phyloP scores from a whole-genome alignment of 768 basidiomycete genomes.

The Grammothele lineata region DNA sequence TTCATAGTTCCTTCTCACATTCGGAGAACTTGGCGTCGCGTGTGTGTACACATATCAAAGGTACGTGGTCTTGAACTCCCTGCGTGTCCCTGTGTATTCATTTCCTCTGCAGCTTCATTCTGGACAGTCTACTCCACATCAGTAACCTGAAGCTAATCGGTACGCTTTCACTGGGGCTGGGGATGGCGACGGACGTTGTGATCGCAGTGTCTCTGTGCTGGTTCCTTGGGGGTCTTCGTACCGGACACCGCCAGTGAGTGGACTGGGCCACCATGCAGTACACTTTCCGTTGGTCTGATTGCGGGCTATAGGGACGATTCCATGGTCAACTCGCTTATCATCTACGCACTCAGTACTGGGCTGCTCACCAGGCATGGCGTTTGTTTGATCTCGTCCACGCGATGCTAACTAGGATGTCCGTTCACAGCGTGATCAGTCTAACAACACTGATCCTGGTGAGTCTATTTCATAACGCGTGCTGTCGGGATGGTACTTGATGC shows the following conservation, averaged over 20 bases:
- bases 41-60: conserved; percentile 39
- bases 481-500: no score
- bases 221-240: conserved; percentile 51
- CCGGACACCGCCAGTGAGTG: conserved; percentile 39
- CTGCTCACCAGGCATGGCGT: conserved; percentile 49
- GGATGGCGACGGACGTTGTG: conserved; percentile 45
- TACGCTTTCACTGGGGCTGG: conserved; percentile 43
- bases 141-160: conserved; percentile 45
- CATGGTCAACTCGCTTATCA: conserved; percentile 48
- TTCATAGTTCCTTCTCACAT: conserved; percentile 39
- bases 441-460: conserved; percentile 55
- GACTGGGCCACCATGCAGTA: no score
- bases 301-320: conserved; percentile 56
- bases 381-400: no score
- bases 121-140: conserved; percentile 38
- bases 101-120: conserved; percentile 10
- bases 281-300: no score
- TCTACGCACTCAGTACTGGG: conserved; percentile 65
- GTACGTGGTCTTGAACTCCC: conserved; percentile 27
- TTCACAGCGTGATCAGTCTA: conserved; percentile 40
- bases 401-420: not conserved
- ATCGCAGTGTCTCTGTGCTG: conserved; percentile 50
- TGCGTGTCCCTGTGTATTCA: not conserved
- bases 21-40: conserved; percentile 44
- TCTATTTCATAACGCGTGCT: no score